Conservation (phyloP, 129 eudicot species). For the Rutidosis leptorrhynchoides region DNA sequence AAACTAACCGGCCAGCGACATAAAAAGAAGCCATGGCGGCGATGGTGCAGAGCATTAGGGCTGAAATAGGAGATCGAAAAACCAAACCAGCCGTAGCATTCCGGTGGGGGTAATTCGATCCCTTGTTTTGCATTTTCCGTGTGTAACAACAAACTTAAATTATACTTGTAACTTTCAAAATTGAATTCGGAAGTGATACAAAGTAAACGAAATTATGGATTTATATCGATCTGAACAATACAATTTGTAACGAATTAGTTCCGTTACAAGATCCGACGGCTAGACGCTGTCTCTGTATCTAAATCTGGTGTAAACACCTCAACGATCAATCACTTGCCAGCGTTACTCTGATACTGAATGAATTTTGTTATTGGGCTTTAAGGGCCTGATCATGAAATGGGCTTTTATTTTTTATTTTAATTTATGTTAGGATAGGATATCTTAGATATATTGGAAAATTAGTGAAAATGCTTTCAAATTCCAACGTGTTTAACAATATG, state of each 20-base stretch:
- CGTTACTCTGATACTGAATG: slow-evolving; percentile 7
- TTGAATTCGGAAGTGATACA: slow-evolving; percentile 2
- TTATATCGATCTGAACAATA: slow-evolving; percentile 6
- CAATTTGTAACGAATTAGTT: slow-evolving; percentile 1
- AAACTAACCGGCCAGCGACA: slow-evolving; percentile 79
- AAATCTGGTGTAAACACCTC: slow-evolving; percentile 11
- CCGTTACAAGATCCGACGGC: slow-evolving; percentile 28
- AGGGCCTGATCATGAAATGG: neutral
- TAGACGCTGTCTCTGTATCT: slow-evolving; percentile 8
- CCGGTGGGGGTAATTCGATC: slow-evolving; percentile 48
- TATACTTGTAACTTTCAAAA: neutral
- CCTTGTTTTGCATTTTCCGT: slow-evolving; percentile 60
- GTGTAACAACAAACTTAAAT: neutral
- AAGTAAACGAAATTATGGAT: slow-evolving; percentile 8
- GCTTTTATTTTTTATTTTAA: neutral
- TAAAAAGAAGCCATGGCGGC: slow-evolving; percentile 78
- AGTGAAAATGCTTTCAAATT: too few relatives aligned
- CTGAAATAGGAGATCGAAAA: slow-evolving; percentile 73
- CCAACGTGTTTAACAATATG: too few relatives aligned
- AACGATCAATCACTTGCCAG: slow-evolving; percentile 5
- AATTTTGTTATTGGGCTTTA: slow-evolving; percentile 8
- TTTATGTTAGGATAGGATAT: too few relatives aligned
- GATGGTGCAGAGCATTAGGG: slow-evolving; percentile 73
- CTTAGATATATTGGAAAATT: too few relatives aligned
- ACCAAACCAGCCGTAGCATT: slow-evolving; percentile 43